phyloP scores from a whole-genome alignment of 805 yeast genomes.

The Metschnikowia shivogae region DNA sequence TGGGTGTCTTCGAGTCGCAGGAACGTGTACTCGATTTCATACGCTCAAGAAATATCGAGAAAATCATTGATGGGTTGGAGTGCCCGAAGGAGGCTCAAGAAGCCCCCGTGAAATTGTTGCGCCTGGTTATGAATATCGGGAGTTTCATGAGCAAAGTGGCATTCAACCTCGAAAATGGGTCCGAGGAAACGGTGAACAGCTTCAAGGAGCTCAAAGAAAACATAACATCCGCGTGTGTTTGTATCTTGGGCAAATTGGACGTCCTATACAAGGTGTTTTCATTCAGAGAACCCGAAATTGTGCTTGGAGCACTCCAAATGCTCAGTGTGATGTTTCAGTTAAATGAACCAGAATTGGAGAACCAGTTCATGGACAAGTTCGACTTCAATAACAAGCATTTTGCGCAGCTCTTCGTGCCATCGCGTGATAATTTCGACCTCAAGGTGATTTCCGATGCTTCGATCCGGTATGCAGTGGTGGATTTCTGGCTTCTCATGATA shows the following conservation, averaged over 20 bases:
- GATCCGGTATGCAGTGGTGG: conserved; percentile 56
- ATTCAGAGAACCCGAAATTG: conserved; percentile 51
- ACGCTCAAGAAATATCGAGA: too few species aligned
- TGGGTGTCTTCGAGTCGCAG: too few species aligned
- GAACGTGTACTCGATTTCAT: too few species aligned
- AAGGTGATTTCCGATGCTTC: conserved; percentile 30
- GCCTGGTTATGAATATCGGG: too few species aligned
- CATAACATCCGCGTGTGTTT: conserved; percentile 44
- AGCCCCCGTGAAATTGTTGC: too few species aligned
- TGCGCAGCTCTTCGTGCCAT: conserved; percentile 54
- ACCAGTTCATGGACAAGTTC: conserved; percentile 51
- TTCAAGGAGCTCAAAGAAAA: conserved; percentile 51
- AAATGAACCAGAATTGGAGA: not conserved
- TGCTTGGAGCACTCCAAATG: conserved; percentile 60
- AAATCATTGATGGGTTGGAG: too few species aligned
- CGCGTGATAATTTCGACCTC: conserved; percentile 40
- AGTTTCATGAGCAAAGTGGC: too few species aligned
- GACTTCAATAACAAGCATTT: conserved; percentile 63
- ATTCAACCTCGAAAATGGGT: too few species aligned
- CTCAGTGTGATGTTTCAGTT: conserved; percentile 49
- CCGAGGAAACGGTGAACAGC: conserved; percentile 23
- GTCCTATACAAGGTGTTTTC: conserved; percentile 55
- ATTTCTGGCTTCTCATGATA: conserved; percentile 56
- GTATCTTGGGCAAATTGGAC: too few species aligned
- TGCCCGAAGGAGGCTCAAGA: too few species aligned